Base-by-base conservation (phyloP, 768 basidiomycete genomes). In the Lepiota brunneoincarnata region DNA sequence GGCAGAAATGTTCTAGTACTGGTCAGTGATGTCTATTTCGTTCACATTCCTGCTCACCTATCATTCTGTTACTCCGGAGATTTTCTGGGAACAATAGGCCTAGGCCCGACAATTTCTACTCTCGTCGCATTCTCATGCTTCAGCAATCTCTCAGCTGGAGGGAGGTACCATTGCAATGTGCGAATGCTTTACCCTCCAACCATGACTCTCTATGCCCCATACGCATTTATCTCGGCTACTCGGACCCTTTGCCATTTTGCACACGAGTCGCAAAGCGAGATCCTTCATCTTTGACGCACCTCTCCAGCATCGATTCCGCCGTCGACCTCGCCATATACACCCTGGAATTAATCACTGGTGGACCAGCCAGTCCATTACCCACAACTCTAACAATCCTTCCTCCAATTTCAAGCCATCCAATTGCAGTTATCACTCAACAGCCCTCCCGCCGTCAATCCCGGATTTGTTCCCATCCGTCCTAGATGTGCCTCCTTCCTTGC, bases 381-480 rank as follows among this genome's bases (percentile, higher is more conserved):
- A 82, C 65, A 50, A 81, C 60, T 4, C 81, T 80, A 7, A 73
- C 70, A 7, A 77, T 70, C 2, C 80, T 80, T 1, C 81, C 81
- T 24, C 82, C 81, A 9, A 83, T 62, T 0, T 82, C 82, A 1
- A 82, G 61, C 66, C 73, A 75, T 1, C 79, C 77, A 7, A 83
- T 66, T 5, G 81, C 59, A 15, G 75, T 74, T 2, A 73, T 67
- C 15, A 81, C 72, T 2, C 28, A 83, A 67, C 18, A 81, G 72
- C 12, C 81, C 82, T 12, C 81, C 82, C 3, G 77, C 81, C 12
- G 82, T 66, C 21, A 81, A 80, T 14, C 76, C 79, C 17, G 79
- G 59, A 2, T 79, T 79, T 34, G 81, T 73, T 71, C 34, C 66
- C 64, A 44, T 69, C 64, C 2, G 79, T 79, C 55, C 80, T 78